Evolutionary conservation across 768 basidiomycete species (phyloP).

Genomic region (Leccinum obscurum): DNA sequence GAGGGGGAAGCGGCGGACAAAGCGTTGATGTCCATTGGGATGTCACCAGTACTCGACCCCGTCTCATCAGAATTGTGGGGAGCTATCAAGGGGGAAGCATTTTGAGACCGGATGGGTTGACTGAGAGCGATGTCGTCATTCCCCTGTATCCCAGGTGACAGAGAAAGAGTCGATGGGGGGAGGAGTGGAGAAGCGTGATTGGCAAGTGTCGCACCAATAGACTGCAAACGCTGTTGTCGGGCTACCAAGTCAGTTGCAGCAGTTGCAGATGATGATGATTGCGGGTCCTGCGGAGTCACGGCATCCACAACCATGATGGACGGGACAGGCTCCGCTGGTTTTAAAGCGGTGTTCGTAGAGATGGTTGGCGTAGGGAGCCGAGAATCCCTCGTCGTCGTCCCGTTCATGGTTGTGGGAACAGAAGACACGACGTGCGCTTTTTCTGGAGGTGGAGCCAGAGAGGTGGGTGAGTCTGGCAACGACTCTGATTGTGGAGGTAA

Average conservation of each 20-base stretch:
- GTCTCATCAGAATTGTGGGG: slow-evolving; percentile 4
- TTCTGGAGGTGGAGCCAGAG: slow-evolving; percentile 3
- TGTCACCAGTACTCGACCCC: background rate
- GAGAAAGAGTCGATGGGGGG: slow-evolving; percentile 9
- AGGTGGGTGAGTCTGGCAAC: slow-evolving; percentile 14
- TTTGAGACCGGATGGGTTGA: slow-evolving; percentile 2
- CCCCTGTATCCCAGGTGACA: slow-evolving; percentile 4
- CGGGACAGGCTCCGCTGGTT: background rate
- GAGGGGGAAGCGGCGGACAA: slow-evolving; percentile 1
- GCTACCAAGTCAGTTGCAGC: slow-evolving; percentile 5
- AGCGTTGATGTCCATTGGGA: background rate
- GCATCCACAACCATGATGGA: slow-evolving; percentile 1
- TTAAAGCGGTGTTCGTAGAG: background rate
- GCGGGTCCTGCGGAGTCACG: slow-evolving; percentile 1
- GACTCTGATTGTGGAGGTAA: slow-evolving; percentile 22
- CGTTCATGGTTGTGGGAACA: background rate
- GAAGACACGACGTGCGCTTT: background rate
- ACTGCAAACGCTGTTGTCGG: slow-evolving; percentile 17
- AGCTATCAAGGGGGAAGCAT: background rate
- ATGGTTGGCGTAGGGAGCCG: slow-evolving; percentile 1
- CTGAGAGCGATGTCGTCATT: background rate
- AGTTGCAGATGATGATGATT: background rate
- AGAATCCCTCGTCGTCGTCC: background rate
- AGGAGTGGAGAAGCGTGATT: slow-evolving; percentile 7
- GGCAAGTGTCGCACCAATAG: slow-evolving; percentile 15